Evolutionary conservation across 106 monocot species (phyloP), one percentile per base, ranked within the genome.

Genomic region (Dendrobium catenatum): DNA sequence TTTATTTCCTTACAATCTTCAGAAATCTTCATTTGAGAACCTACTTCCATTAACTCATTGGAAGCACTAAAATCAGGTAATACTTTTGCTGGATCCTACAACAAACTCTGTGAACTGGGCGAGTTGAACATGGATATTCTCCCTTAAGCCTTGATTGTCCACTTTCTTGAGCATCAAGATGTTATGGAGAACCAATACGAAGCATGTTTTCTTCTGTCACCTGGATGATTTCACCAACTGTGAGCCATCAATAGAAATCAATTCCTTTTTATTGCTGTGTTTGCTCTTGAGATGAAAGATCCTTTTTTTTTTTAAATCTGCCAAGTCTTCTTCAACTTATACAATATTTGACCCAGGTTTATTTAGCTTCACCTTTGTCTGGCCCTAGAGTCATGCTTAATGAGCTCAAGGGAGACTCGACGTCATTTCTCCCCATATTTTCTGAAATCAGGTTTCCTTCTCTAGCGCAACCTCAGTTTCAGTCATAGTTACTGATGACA

Each of bases 371-470:
- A 43, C 77, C 81, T 64, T 90, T 67, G 26, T 68, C 74, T 43
- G 31, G 64, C 72, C 87, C 82, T 81, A 44, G 76, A 81, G 79
- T 27, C 75, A 51, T 58, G 76, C 22, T 58, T 29, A 73, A 33
- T 26, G 41, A 72, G 20, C 47, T 58, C 18, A 8, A 19, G 19
- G 40, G 42, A 68, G 82, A 66, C 80, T 76, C 81, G 75, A 7
- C 29, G 26, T 42, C 73, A 49, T 20, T 72, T 79, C 77, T 37
- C 2, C 0, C 80, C 40, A 72, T 82, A 31, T n/a, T 72, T 76
- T 87, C 82, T 76, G n/a, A 26, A 68, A 75, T 61, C 55, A 78
- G 81, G 29, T 87, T 58, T 85, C 86, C 48, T 86, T 79, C 10
- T 76, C 73, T 26, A 67, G 11, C 66, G 64, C 20, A 79, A 42